Percentiles rank a stretch among this genome's conserved stretches.
These are phyloP conservation scores for Raphidocelis subcapitata DNA, from an alignment of 139 green algal genomes.

Conservation along the genomic window DNA sequence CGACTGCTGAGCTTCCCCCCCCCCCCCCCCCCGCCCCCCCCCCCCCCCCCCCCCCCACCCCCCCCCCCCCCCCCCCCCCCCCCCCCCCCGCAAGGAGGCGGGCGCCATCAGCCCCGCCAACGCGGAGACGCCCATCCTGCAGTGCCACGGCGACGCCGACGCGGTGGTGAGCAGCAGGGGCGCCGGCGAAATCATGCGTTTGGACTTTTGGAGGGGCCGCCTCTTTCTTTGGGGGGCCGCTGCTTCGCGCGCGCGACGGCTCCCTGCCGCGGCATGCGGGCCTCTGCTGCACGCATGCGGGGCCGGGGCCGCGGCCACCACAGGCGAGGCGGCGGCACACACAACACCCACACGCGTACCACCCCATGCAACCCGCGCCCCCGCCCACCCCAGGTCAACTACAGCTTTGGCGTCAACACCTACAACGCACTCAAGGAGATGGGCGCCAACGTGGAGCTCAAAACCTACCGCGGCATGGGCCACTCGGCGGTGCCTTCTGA, in stretches of 20 bases:
- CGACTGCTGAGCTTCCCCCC: too few species aligned
- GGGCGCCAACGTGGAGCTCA: conserved; percentile 55
- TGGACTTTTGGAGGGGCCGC: too few species aligned
- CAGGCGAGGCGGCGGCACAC: too few species aligned
- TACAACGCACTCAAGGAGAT: conserved; percentile 44
- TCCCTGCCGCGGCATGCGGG: not conserved
- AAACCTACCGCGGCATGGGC: conserved; percentile 60
- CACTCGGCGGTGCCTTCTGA: conserved; percentile 48
- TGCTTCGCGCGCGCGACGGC: not conserved
- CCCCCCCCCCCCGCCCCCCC: too few species aligned
- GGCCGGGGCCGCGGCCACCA: too few species aligned
- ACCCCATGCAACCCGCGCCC: too few species aligned
- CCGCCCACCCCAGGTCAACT: conserved; percentile 41
- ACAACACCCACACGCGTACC: too few species aligned
- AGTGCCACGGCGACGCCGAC: conserved; percentile 67
- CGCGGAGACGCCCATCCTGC: conserved; percentile 59
- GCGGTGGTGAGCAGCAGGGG: conserved; percentile 31
- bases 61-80: too few species aligned
- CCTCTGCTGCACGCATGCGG: too few species aligned
- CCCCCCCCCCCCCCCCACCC: too few species aligned
- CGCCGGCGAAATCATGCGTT: too few species aligned
- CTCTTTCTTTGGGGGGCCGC: too few species aligned
- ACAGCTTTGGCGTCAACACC: conserved; percentile 51
- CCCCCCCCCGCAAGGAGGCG: conserved; percentile 55
- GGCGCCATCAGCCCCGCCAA: conserved; percentile 65